phyloP scores from a whole-genome alignment of 2,329 filamentous ascomycete genomes.

The Microsporum audouinii region DNA sequence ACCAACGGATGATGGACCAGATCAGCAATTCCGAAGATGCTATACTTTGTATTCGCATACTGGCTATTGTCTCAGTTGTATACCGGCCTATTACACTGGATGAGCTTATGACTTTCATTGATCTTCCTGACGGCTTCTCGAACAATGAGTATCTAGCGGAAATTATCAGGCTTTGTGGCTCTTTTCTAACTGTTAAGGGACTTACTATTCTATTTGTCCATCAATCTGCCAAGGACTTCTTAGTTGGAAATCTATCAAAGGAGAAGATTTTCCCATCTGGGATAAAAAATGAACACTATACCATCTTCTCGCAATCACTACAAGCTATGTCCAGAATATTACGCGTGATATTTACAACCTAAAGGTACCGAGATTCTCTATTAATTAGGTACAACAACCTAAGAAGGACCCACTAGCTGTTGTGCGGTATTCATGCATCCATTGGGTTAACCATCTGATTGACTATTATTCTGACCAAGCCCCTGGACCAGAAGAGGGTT shows the following conservation, averaged over 20 bases:
- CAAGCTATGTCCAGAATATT: not conserved
- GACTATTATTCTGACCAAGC: not conserved
- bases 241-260: not conserved
- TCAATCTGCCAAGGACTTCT: slow-evolving; percentile 22
- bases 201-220: slow-evolving; percentile 19
- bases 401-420: not conserved
- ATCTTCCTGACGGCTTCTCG: slow-evolving; percentile 14
- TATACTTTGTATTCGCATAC: slow-evolving; percentile 25
- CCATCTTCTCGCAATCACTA: not conserved
- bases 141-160: slow-evolving; percentile 4
- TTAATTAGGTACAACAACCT: not conserved
- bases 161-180: slow-evolving; percentile 18
- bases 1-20: slow-evolving; percentile 18
- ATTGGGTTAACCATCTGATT: not conserved
- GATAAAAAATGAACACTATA: not conserved
- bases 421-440: not conserved
- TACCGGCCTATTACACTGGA: slow-evolving; percentile 30
- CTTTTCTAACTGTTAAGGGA: slow-evolving; percentile 16
- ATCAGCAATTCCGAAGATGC: slow-evolving; percentile 22
- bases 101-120: slow-evolving; percentile 21
- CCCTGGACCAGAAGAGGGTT: not conserved
- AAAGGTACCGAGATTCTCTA: not conserved
- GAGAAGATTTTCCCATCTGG: not conserved
- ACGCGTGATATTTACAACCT: not conserved
- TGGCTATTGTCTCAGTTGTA: slow-evolving; percentile 22